Percentiles rank a stretch among this genome's conserved stretches.
phyloP scores from a whole-genome alignment of 1,284 basidiomycete genomes.

The Ceratobasidium sp. region DNA sequence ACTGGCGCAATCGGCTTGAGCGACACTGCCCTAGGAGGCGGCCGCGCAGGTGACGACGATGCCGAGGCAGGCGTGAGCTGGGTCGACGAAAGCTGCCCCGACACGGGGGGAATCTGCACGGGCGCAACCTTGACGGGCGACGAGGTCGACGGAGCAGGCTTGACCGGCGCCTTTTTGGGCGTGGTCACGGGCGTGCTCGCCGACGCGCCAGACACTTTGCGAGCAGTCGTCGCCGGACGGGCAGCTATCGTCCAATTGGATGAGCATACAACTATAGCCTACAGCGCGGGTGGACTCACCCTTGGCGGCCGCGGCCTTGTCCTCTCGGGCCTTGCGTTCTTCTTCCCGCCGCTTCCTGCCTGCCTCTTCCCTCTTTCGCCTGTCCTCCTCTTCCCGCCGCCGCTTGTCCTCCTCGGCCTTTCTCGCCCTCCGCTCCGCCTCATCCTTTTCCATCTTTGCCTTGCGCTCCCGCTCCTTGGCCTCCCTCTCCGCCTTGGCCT shows the following conservation, averaged over 20 bases:
- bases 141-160: slow-evolving; percentile 13
- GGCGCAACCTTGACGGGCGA: not conserved
- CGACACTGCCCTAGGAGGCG: slow-evolving; percentile 18
- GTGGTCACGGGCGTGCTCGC: slow-evolving; percentile 1
- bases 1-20: slow-evolving; percentile 18
- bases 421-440: slow-evolving; percentile 67
- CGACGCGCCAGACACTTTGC: not conserved
- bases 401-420: slow-evolving; percentile 57
- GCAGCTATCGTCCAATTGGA: not conserved
- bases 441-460: slow-evolving; percentile 70
- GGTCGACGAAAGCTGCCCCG: slow-evolving; percentile 1
- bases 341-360: slow-evolving; percentile 66
- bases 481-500: slow-evolving; percentile 65
- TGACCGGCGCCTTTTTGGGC: slow-evolving; percentile 27
- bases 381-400: slow-evolving; percentile 47
- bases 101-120: not conserved
- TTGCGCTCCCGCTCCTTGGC: slow-evolving; percentile 56
- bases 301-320: slow-evolving; percentile 42
- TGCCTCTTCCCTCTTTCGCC: slow-evolving; percentile 54
- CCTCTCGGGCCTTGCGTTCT: slow-evolving; percentile 57
- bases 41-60: slow-evolving; percentile 31
- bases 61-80: slow-evolving; percentile 26
- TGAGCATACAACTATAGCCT: slow-evolving; percentile 4
- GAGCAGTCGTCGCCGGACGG: slow-evolving; percentile 1
- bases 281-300: slow-evolving; percentile 24